Conservation (phyloP, 768 basidiomycete genomes). For the Mycena maculata region DNA sequence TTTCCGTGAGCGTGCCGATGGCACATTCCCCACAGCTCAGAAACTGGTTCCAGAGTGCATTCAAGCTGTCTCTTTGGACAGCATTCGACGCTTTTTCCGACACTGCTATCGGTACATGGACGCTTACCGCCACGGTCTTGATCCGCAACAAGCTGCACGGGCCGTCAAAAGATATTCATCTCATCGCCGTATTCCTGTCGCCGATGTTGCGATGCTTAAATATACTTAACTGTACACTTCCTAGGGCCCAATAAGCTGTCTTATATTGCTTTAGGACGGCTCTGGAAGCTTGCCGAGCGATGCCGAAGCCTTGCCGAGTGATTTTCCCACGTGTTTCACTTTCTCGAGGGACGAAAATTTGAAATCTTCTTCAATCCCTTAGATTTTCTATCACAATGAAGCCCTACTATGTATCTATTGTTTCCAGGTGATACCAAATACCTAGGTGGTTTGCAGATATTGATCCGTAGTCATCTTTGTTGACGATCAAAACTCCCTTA, state of each 20-base stretch:
- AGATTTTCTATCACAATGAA: constrained; percentile 16
- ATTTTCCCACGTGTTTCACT: constrained; percentile 26
- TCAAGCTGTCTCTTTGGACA: constrained; percentile 29
- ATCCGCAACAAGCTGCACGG: constrained; percentile 40
- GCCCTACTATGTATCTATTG: constrained; percentile 6
- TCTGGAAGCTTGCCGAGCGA: constrained; percentile 4
- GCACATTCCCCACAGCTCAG: constrained; percentile 38
- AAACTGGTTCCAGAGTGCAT: constrained; percentile 39
- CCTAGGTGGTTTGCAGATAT: not conserved
- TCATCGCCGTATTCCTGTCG: constrained; percentile 38
- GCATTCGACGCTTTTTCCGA: constrained; percentile 37
- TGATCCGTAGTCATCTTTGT: constrained; percentile 23
- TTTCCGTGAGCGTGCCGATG: constrained; percentile 39
- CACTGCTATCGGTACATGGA: constrained; percentile 38
- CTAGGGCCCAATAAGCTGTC: not conserved
- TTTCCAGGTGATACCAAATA: constrained; percentile 2
- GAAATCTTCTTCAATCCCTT: constrained; percentile 20
- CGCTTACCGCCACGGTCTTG: constrained; percentile 38
- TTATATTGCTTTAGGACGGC: not conserved
- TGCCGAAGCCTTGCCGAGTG: constrained; percentile 18
- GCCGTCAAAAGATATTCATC: constrained; percentile 43
- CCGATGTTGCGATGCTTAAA: constrained; percentile 19
- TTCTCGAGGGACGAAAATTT: constrained; percentile 6
- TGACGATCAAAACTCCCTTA: constrained; percentile 16
- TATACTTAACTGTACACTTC: not conserved